Evolutionary conservation across 192 early-diverging fungal genomes (phyloP).

Genomic region (Glomus cerebriforme): DNA sequence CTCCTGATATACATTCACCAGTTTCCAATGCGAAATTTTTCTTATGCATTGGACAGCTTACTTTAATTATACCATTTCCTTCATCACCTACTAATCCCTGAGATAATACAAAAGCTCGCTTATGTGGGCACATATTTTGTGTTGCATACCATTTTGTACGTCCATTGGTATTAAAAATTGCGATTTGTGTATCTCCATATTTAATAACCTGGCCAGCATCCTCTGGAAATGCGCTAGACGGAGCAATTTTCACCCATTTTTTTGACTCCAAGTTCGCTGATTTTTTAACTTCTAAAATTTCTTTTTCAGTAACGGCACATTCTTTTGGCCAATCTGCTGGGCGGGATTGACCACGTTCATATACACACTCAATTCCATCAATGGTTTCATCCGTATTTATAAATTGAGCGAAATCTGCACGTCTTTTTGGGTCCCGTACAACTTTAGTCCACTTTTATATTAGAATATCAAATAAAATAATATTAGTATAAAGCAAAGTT

Average conservation of each 20-base stretch:
- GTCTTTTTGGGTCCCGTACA: conserved; percentile 56
- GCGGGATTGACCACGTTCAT: conserved; percentile 63
- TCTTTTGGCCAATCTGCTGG: conserved; percentile 65
- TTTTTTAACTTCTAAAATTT: conserved; percentile 27
- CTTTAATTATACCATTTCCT: conserved; percentile 33
- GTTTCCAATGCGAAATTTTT: conserved; percentile 59
- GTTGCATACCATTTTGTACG: conserved; percentile 64
- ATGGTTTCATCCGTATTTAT: conserved; percentile 55
- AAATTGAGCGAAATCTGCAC: conserved; percentile 63
- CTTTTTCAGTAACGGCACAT: too few species aligned
- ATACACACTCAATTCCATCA: conserved; percentile 55
- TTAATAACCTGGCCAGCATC: conserved; percentile 57
- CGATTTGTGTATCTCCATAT: conserved; percentile 65
- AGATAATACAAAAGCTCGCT: conserved; percentile 69
- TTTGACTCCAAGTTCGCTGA: conserved; percentile 1
- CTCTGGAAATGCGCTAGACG: conserved; percentile 41
- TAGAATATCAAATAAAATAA: neutral
- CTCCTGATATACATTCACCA: conserved; percentile 55
- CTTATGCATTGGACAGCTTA: conserved; percentile 73
- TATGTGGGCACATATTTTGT: conserved; percentile 79
- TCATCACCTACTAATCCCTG: conserved; percentile 58
- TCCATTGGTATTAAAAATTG: conserved; percentile 53
- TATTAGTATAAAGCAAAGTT: neutral
- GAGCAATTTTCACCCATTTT: conserved; percentile 45
- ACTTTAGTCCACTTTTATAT: conserved; percentile 56